Evolutionary conservation across 345 rosid genomes (phyloP).

Genomic region (Citrus sp.): DNA sequence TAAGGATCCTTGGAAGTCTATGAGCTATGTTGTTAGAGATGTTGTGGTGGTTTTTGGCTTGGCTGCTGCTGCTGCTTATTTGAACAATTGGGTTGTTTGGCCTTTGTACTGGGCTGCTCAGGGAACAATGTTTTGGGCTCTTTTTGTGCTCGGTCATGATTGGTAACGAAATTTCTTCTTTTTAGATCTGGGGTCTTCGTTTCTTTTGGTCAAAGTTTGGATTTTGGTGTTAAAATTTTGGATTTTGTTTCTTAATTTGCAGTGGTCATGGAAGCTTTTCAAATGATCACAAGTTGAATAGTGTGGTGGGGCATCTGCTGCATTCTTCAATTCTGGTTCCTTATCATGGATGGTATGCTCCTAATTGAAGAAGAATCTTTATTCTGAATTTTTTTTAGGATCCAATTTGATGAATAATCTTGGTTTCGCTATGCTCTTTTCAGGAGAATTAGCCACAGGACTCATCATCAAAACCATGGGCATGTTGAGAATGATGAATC

Average conservation of each 20-base stretch:
- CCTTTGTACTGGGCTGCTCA: conserved; percentile 59
- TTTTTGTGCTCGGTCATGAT: conserved; percentile 66
- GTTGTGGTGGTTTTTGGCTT: conserved; percentile 39
- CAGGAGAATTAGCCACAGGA: conserved; percentile 70
- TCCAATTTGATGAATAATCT: neutral
- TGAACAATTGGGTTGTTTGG: conserved; percentile 51
- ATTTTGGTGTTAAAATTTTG: neutral
- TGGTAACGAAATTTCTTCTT: conserved; percentile 27
- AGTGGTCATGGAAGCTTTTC: conserved; percentile 69
- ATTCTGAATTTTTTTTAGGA: neutral
- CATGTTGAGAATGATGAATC: conserved; percentile 66
- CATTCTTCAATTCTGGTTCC: conserved; percentile 64
- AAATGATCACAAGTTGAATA: conserved; percentile 39
- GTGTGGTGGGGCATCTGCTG: conserved; percentile 47
- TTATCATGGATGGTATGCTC: conserved; percentile 54
- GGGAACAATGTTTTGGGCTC: conserved; percentile 72
- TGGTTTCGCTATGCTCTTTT: neutral
- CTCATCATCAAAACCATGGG: conserved; percentile 65
- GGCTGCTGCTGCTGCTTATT: conserved; percentile 42
- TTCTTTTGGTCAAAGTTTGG: neutral
- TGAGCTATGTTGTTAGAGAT: conserved; percentile 52
- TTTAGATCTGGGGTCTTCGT: neutral
- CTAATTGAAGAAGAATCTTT: neutral
- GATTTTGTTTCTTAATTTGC: neutral
- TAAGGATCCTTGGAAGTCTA: conserved; percentile 49